Percentiles rank a stretch among this genome's conserved stretches.
Evolutionary conservation across 1,284 basidiomycete genomes (phyloP).

Genomic region (Marasmius tenuissimus): DNA sequence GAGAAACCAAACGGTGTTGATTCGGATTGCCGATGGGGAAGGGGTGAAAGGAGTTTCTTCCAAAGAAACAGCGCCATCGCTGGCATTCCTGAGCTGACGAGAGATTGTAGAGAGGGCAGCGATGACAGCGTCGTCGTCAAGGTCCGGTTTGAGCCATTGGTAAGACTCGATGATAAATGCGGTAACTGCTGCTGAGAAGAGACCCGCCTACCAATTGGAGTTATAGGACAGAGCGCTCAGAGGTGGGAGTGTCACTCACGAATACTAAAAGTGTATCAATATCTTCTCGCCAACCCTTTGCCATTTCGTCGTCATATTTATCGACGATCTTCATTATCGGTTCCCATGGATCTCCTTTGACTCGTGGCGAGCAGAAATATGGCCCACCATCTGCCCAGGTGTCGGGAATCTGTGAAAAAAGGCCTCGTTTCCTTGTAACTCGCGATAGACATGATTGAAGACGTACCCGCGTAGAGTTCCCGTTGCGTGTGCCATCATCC

Average conservation of each 20-base stretch:
- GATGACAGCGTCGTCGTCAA: conserved; percentile 3
- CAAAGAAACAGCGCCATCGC: not conserved
- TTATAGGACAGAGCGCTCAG: not conserved
- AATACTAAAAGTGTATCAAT: conserved; percentile 20
- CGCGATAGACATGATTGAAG: no score
- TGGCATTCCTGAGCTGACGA: conserved; percentile 2
- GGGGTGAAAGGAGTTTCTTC: not conserved
- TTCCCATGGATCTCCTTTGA: conserved; percentile 7
- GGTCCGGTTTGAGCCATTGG: conserved; percentile 14
- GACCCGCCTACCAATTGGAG: conserved; percentile 15
- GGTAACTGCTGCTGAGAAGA: conserved; percentile 21
- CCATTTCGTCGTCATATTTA: conserved; percentile 14
- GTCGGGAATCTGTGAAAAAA: no score
- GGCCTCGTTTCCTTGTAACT: no score
- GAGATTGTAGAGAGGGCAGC: conserved; percentile 11
- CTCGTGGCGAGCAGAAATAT: no score
- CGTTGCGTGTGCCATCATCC: no score
- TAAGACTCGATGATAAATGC: conserved; percentile 20
- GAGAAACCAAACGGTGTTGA: conserved; percentile 32
- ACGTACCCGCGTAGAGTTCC: no score
- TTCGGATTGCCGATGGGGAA: conserved; percentile 8
- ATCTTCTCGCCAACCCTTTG: conserved; percentile 17
- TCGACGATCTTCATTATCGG: conserved; percentile 4
- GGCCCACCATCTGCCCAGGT: no score
- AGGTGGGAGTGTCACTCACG: conserved; percentile 8